phyloP scores from a whole-genome alignment of 73 alveolate species.

The Paramecium caudatum region DNA sequence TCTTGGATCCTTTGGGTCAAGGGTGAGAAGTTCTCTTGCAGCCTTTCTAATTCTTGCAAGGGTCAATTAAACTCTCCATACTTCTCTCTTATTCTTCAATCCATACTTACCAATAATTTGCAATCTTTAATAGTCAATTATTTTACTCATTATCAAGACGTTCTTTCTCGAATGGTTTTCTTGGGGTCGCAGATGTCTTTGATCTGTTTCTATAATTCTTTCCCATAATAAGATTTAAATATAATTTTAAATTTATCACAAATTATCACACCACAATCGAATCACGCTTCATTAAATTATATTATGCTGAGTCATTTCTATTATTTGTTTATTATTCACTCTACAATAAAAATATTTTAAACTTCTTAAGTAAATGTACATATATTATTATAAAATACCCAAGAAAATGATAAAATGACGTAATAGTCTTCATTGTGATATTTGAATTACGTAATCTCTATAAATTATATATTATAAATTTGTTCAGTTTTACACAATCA shows the following conservation, averaged over 20 bases:
- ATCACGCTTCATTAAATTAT: too few species aligned
- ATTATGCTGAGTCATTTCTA: too few species aligned
- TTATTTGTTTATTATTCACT: too few species aligned
- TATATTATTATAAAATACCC: too few species aligned
- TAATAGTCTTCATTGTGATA: too few species aligned
- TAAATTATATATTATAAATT: too few species aligned
- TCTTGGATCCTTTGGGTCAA: constrained; percentile 96
- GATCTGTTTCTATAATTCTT: constrained; percentile 69
- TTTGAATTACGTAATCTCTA: too few species aligned
- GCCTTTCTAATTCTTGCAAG: constrained; percentile 99
- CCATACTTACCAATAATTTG: constrained; percentile 97
- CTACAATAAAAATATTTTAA: too few species aligned
- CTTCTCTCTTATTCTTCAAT: constrained; percentile 99
- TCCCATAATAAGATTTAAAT: constrained; percentile 62
- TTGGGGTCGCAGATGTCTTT: constrained; percentile 92
- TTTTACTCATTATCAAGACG: constrained; percentile 91
- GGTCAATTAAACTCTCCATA: constrained; percentile 95
- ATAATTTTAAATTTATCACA: constrained; percentile 21
- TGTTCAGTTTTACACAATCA: too few species aligned
- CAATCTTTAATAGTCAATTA: constrained; percentile 75
- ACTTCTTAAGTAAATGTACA: too few species aligned
- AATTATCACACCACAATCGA: neutral
- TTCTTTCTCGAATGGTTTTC: constrained; percentile 97
- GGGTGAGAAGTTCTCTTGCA: constrained; percentile 97
- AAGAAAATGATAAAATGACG: too few species aligned